Evolutionary conservation across 306 rosid genomes (phyloP), one percentile per base, ranked within the genome.

Genomic region (Styphnolobium japonicum): DNA sequence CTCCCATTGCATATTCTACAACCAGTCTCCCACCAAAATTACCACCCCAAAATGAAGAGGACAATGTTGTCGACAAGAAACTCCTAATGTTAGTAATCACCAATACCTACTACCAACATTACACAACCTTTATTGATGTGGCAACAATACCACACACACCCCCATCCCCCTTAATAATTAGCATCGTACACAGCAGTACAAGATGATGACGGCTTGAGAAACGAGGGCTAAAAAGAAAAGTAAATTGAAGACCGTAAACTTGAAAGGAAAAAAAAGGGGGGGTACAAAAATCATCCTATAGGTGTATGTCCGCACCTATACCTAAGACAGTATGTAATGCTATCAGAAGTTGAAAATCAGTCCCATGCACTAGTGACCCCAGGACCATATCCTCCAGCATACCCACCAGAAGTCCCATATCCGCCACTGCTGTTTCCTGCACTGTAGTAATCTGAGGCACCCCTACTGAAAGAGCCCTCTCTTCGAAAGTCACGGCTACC

Each of bases 401-500:
- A 87, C 9, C 88, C 92, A 71, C 97, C 86, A 43, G 87, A 67
- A 25, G 79, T 85, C 16, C 97, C 93, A 62, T 84, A 75, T n/a
- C 93, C 93, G 10, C 91, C 66, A 39, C 92, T 42, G 65, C 87
- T 86, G 31, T 78, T 83, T 11, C 89, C 90, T 15, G 84, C 83
- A 52, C 79, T 21, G 22, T 85, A 81, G 62, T 84, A 88, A 76
- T 90, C 92, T 43, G 90, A 79, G 62, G 84, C 82, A 36, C 92
- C 92, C 63, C 93, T 81, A 65, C 46, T 85, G 77, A 73, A 86
- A n/a, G 88, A 84, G 14, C 86, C 57, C 10, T 92, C 97, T 80
- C 92, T 88, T 71, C 93, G 82, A n/a, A 84, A 87, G 78, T 92
- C 97, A 62, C 94, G 97, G 46, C 97, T 83, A 65, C 94, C 93